Base-by-base conservation (phyloP, 345 rosid species). In the Populus tremula region DNA sequence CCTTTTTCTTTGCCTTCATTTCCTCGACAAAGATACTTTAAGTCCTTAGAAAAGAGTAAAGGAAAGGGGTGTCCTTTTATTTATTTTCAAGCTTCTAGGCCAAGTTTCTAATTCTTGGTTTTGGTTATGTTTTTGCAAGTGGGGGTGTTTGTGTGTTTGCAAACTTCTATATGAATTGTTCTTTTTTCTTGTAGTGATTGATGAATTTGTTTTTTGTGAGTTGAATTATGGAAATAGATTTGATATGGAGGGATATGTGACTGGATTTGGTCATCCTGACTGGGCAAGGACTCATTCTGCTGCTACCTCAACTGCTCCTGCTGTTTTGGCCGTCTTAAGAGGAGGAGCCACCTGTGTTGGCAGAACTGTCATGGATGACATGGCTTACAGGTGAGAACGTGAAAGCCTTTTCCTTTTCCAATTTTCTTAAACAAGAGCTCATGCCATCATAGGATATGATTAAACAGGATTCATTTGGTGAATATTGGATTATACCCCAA, bases 251-350 rank as follows among this genome's bases (percentile, higher is more conserved):
- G 99, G 98, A 38, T 85, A 84, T 10, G 88, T 93, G 45, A 86
- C 97, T 77, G 96, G 97, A 53, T 95, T 95, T 81, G 99, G 99
- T 70, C 90, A 91, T 79, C 99, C 96, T 49, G 98, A 93, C 73
- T 95, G 99, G 99, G 91, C 86, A 74, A 84, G 90, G 85, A 93
- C 98, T 73, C 98, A 93, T 83, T 73, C 80, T 5, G 85, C 87
- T 54, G 94, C 98, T 61, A 87, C 86, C 62, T 84, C 91, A 49
- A 92, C 94, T 6, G 94, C 97, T 18, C 96, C 89, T 0, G 89
- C 86, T 61, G 94, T 95, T 79, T 79, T 85, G 78, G 90, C 88
- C 73, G 82, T 93, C 72, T 82, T 93, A 47, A 84, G 33, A 27
- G 93, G 77, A 66, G 99, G 99, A 59, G 99, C 96, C 27, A 88